Conservation (phyloP, 257 asterid genomes). For the Rehmannia glutinosa region DNA sequence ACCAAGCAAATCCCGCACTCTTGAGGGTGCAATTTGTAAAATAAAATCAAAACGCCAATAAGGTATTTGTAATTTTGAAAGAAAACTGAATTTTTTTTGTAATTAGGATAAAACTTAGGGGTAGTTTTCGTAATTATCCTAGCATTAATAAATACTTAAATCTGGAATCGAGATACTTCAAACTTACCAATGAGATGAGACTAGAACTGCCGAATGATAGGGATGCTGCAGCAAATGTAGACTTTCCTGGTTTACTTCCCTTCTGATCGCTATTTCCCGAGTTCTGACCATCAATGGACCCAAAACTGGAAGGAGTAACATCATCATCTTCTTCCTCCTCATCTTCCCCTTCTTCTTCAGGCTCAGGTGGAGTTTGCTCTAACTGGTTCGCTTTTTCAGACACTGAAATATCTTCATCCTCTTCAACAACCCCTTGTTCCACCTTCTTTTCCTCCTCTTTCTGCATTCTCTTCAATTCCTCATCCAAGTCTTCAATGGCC, state of each 20-base stretch:
- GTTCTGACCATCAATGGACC: slow-evolving; percentile 49
- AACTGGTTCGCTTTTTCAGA: slow-evolving; percentile 32
- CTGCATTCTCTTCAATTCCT: slow-evolving; percentile 58
- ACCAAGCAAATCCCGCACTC: no score
- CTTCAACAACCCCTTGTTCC: slow-evolving; percentile 42
- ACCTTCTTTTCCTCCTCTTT: slow-evolving; percentile 70
- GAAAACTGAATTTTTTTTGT: background rate
- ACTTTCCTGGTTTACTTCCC: slow-evolving; percentile 47
- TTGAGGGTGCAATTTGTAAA: background rate
- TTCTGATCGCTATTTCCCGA: slow-evolving; percentile 32
- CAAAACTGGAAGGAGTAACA: slow-evolving; percentile 68
- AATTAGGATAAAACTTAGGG: background rate
- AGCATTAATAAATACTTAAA: background rate
- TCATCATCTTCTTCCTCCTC: slow-evolving; percentile 59
- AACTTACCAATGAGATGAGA: slow-evolving; percentile 55
- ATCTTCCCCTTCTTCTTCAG: slow-evolving; percentile 46
- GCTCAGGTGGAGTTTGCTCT: slow-evolving; percentile 30
- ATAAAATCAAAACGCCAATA: no score
- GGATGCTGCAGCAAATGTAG: slow-evolving; percentile 86
- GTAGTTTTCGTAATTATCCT: background rate
- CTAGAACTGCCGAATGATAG: slow-evolving; percentile 48
- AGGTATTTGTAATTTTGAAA: no score
- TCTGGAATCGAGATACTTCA: background rate
- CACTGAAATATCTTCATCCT: slow-evolving; percentile 31
- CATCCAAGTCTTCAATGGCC: slow-evolving; percentile 71